Evolutionary conservation across 2,329 filamentous ascomycete genomes (phyloP).

Genomic region (Colletotrichum cereale): DNA sequence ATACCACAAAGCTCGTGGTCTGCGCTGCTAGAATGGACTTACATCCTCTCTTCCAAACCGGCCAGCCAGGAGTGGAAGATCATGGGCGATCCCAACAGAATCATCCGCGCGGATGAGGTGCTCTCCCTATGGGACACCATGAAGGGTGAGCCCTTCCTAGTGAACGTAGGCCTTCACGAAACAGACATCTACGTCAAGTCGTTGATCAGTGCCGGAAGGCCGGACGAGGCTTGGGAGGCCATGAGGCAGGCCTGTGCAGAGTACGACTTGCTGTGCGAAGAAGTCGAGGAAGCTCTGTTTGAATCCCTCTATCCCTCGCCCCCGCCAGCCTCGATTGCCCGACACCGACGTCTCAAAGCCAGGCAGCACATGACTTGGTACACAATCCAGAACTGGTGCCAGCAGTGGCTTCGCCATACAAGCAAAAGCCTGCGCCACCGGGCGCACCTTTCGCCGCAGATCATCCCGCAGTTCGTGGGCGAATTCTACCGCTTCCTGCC

Average conservation of each 20-base stretch:
- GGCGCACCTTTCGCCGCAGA: background rate
- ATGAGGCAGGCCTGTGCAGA: constrained; percentile 14
- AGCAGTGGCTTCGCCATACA: constrained; percentile 25
- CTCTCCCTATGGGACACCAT: constrained; percentile 70
- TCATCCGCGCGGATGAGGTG: constrained; percentile 59
- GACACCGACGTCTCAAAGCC: constrained; percentile 33
- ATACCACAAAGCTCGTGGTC: constrained; percentile 73
- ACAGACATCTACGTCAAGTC: constrained; percentile 60
- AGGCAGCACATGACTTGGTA: constrained; percentile 38
- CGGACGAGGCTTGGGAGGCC: constrained; percentile 27
- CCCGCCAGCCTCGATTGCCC: constrained; percentile 17
- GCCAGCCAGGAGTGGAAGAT: constrained; percentile 52
- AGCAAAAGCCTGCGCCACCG: constrained; percentile 6
- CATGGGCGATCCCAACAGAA: constrained; percentile 47
- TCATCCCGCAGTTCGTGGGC: constrained; percentile 32
- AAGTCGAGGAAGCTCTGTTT: constrained; percentile 31
- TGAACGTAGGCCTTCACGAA: constrained; percentile 69
- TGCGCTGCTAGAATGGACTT: constrained; percentile 76
- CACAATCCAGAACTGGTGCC: constrained; percentile 32
- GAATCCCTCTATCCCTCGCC: constrained; percentile 33
- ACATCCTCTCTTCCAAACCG: constrained; percentile 62
- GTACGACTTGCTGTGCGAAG: constrained; percentile 20
- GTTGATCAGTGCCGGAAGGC: constrained; percentile 47
- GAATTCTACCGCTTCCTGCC: constrained; percentile 38
- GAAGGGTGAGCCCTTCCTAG: constrained; percentile 67